These are phyloP conservation scores for Talaromyces sp. DNA, from an alignment of 2,329 filamentous ascomycete genomes.

Conservation along the genomic window DNA sequence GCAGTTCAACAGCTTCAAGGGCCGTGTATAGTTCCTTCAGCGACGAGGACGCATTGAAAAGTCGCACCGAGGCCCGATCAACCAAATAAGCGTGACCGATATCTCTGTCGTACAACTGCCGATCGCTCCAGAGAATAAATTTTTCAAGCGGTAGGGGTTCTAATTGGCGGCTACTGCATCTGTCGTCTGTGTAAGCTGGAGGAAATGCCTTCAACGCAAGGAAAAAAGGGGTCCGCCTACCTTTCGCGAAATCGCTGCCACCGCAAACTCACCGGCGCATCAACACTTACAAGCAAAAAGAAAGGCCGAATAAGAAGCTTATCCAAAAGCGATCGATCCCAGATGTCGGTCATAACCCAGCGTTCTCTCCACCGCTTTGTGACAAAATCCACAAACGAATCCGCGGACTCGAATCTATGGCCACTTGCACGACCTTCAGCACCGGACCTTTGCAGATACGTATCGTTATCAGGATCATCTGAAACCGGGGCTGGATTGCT, in stretches of 20 bases:
- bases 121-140: slow-evolving; percentile 62
- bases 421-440: slow-evolving; percentile 16
- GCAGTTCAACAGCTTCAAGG: slow-evolving; percentile 68
- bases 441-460: slow-evolving; percentile 22
- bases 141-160: slow-evolving; percentile 51
- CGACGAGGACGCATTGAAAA: slow-evolving; percentile 77
- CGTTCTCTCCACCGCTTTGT: slow-evolving; percentile 76
- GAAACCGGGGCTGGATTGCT: slow-evolving; percentile 19
- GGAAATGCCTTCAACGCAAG: slow-evolving; percentile 32
- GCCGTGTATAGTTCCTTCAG: slow-evolving; percentile 66
- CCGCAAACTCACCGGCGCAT: slow-evolving; percentile 78
- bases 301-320: slow-evolving; percentile 75
- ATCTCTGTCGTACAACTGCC: slow-evolving; percentile 64
- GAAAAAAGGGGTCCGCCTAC: slow-evolving; percentile 29
- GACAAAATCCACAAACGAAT: slow-evolving; percentile 74
- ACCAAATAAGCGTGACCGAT: slow-evolving; percentile 69
- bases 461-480: slow-evolving; percentile 22
- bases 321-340: slow-evolving; percentile 67
- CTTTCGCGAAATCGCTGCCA: slow-evolving; percentile 70
- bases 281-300: slow-evolving; percentile 86
- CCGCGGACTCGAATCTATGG: slow-evolving; percentile 54
- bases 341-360: slow-evolving; percentile 83
- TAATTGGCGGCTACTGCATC: slow-evolving; percentile 44
- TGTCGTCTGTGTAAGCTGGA: slow-evolving; percentile 32
- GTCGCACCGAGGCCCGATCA: slow-evolving; percentile 72